phyloP scores from a whole-genome alignment of 768 basidiomycete species.

The Pleurotus eryngii region DNA sequence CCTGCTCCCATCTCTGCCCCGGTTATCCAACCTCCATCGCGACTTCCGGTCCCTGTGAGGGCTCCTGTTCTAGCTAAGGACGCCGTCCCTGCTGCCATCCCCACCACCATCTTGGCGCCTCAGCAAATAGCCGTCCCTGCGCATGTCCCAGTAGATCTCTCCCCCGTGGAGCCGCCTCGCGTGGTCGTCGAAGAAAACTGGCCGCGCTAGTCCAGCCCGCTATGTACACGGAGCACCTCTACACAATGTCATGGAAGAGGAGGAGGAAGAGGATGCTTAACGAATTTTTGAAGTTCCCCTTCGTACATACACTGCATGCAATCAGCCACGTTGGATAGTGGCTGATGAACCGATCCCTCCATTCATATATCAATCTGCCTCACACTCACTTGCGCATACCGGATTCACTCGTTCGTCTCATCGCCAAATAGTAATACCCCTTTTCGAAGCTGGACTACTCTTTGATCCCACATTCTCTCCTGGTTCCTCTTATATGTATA shows the following conservation, averaged over 20 bases:
- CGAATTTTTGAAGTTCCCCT: neutral
- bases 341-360: neutral
- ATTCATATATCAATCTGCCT: neutral
- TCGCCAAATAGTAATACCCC: conserved; percentile 2
- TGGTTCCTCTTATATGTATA: neutral
- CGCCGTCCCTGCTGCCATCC: conserved; percentile 20
- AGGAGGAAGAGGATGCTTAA: conserved; percentile 54
- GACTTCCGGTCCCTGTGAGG: conserved; percentile 34
- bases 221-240: conserved; percentile 85
- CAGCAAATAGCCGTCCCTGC: conserved; percentile 20
- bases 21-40: conserved; percentile 27
- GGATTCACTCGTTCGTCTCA: neutral
- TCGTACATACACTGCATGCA: neutral
- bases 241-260: conserved; percentile 83
- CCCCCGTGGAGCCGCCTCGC: conserved; percentile 28
- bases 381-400: neutral
- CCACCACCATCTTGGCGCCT: conserved; percentile 16
- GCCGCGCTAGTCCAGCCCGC: conserved; percentile 61
- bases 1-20: conserved; percentile 16
- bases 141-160: conserved; percentile 24
- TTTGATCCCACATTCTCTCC: neutral
- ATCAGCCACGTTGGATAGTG: conserved; percentile 6
- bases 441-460: neutral
- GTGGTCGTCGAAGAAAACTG: conserved; percentile 44
- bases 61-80: conserved; percentile 19